These are phyloP conservation scores for Coniosporium tulheliwenetii DNA, from an alignment of 2,329 filamentous ascomycete species.

Conservation along the genomic window DNA sequence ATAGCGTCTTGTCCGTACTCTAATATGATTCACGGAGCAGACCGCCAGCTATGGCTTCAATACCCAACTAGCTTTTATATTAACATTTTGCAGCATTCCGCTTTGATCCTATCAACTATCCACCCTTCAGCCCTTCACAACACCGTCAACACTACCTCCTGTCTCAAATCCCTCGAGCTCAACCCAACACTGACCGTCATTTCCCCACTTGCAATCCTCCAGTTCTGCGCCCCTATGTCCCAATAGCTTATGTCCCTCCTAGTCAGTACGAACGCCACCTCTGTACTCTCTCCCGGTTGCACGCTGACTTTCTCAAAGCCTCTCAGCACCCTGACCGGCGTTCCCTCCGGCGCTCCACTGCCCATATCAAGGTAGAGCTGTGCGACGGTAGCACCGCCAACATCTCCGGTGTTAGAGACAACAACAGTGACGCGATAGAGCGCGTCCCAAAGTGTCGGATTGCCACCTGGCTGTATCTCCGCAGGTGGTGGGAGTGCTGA, in stretches of 20 bases:
- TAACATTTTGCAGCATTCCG: too few species aligned
- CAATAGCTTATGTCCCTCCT: slow-evolving; percentile 26
- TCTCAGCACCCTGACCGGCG: slow-evolving; percentile 30
- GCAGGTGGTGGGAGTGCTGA: slow-evolving; percentile 7
- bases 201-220: slow-evolving; percentile 13
- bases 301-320: slow-evolving; percentile 27
- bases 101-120: too few species aligned
- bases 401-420: slow-evolving; percentile 35
- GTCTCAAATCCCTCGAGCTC: slow-evolving; percentile 2
- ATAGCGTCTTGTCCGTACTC: too few species aligned
- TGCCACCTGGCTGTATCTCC: slow-evolving; percentile 29
- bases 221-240: slow-evolving; percentile 23
- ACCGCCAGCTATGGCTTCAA: too few species aligned
- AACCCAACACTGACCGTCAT: slow-evolving; percentile 10
- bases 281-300: slow-evolving; percentile 7
- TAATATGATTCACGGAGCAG: too few species aligned
- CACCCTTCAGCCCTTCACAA: too few species aligned
- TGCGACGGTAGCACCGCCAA: slow-evolving; percentile 32
- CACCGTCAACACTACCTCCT: too few species aligned
- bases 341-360: slow-evolving; percentile 22
- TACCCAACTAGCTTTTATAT: too few species aligned
- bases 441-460: slow-evolving; percentile 36
- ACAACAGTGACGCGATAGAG: slow-evolving; percentile 32
- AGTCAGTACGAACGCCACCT: slow-evolving; percentile 21
- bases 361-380: slow-evolving; percentile 40